Evolutionary conservation across 2,329 filamentous ascomycete species (phyloP), one percentile per base, ranked within the genome.

Genomic region (Penicillium griseofulvum): DNA sequence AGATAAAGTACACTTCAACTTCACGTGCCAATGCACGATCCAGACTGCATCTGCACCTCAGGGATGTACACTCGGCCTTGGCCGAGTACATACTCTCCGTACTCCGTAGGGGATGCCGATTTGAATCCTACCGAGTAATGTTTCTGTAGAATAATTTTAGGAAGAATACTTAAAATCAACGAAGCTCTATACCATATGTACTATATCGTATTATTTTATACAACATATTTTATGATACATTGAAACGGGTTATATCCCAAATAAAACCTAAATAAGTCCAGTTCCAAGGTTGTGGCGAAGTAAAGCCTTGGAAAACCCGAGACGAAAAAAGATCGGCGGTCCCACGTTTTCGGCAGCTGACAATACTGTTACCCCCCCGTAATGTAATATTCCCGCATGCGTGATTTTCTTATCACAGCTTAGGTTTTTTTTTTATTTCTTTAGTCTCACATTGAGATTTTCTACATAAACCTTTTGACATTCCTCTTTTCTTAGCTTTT

Each of bases 291-390:
- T 22, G 22, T 22, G 22, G 22, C 22, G 22, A 22, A 22, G 22
- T 4, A 22, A 4, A 22, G 22, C 22, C 22, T 22, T 22, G 22
- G 22, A 22, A 31, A 41, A 19, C 46, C 11, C 31, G 26, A 43
- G 42, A 43, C 16, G 14, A 26, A n/a, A 47, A 46, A 31, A 9
- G 52, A 51, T 55, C 47, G 34, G 17, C 52, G 44, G 38, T 24
- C 52, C 52, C 52, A 55, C 52, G 52, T 63, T 64, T 63, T 61
- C 4, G 22, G 60, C 61, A 63, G 36, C 10, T 37, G 39, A 49
- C 46, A 42, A 45, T 60, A 61, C 54, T 39, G 47, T 60, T 60
- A 58, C 47, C 28, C 10, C 11, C 29, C 31, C 1, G 37, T 52
- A 31, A 38, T 49, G 37, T 59, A 59, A 59, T 19, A 10, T 55